These are phyloP conservation scores for Primulina huaijiensis DNA, from an alignment of 257 asterid genomes.

Conservation along the genomic window DNA sequence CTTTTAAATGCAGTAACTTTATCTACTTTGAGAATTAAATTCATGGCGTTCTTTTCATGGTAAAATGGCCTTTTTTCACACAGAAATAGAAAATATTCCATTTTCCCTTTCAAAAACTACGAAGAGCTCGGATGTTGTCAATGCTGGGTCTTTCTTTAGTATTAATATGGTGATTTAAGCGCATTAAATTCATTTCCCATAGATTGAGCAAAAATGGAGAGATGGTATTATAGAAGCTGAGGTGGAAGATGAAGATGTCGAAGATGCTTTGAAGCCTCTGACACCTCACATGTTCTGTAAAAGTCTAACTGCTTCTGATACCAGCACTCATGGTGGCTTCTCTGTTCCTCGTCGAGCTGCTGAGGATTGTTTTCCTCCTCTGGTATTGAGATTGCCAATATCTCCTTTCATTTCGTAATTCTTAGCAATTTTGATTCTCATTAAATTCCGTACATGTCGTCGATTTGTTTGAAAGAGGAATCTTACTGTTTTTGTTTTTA, in stretches of 20 bases:
- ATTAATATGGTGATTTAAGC: constrained; percentile 9
- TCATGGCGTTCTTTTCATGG: constrained; percentile 20
- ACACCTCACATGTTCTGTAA: constrained; percentile 68
- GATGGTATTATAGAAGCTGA: constrained; percentile 39
- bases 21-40: constrained; percentile 12
- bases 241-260: constrained; percentile 36
- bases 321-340: constrained; percentile 72
- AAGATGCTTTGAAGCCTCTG: constrained; percentile 34
- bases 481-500: constrained; percentile 2
- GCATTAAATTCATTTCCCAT: constrained; percentile 3
- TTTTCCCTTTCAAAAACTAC: background rate
- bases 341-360: constrained; percentile 74
- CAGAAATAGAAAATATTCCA: background rate
- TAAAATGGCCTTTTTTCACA: background rate
- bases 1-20: background rate
- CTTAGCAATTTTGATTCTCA: background rate
- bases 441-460: background rate
- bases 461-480: background rate
- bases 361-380: constrained; percentile 64
- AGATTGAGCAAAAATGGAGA: constrained; percentile 44
- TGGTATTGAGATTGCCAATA: constrained; percentile 31
- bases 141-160: constrained; percentile 15
- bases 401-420: background rate
- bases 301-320: constrained; percentile 69
- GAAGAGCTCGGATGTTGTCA: constrained; percentile 7